Evolutionary conservation across 805 yeast genomes (phyloP).

Genomic region (Starmerella potacharoeniae): DNA sequence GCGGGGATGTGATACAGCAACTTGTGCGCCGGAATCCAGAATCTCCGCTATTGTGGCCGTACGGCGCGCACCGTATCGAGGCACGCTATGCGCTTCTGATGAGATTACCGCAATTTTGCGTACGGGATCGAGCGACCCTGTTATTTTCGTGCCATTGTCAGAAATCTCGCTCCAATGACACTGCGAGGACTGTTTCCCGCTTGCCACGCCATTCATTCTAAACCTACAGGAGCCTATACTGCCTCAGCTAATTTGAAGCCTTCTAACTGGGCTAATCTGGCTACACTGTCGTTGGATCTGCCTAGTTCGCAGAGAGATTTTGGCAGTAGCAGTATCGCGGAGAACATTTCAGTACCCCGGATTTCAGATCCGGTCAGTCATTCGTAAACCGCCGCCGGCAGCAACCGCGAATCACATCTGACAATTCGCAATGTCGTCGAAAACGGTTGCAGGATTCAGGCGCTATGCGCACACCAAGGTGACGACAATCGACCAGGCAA

Average conservation of each 20-base stretch:
- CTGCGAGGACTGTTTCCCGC: conserved; percentile 4
- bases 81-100: neutral
- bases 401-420: too few relatives aligned
- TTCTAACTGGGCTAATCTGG: too few relatives aligned
- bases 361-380: neutral
- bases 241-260: too few relatives aligned
- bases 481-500: conserved; percentile 18
- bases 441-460: neutral
- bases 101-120: neutral
- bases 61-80: neutral
- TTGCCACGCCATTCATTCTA: neutral
- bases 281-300: too few relatives aligned
- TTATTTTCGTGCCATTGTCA: neutral
- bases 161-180: conserved; percentile 2
- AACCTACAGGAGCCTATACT: too few relatives aligned
- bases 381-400: too few relatives aligned
- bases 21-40: neutral
- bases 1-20: conserved; percentile 7
- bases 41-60: neutral
- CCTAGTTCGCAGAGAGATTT: too few relatives aligned
- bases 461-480: conserved; percentile 17
- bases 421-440: neutral
- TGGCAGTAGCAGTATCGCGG: neutral
- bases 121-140: conserved; percentile 3
- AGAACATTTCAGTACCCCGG: neutral